Conservation (phyloP, 192 early-diverging fungal genomes). For the Coemansia sp. region DNA sequence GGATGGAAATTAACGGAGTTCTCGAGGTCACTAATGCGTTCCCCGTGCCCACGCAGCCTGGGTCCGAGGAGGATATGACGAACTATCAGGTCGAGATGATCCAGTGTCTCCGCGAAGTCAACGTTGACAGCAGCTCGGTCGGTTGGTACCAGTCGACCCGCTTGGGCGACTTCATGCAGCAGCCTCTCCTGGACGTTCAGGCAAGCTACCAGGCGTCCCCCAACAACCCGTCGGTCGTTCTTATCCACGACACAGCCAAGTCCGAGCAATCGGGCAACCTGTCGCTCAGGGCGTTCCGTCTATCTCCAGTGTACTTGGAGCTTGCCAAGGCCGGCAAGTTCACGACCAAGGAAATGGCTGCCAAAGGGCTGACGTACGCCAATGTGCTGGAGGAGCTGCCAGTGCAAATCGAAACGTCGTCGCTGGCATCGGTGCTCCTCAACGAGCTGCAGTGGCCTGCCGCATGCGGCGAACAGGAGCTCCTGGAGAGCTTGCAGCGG, state of each 20-base stretch:
- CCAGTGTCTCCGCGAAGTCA: constrained; percentile 86
- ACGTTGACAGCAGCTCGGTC: constrained; percentile 94
- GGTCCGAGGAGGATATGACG: constrained; percentile 61
- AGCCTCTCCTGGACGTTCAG: constrained; percentile 87
- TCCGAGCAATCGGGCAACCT: constrained; percentile 83
- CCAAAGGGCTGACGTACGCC: constrained; percentile 77
- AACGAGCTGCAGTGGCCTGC: constrained; percentile 63
- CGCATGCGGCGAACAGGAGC: constrained; percentile 11
- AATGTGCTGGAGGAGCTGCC: constrained; percentile 91
- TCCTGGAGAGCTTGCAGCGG: constrained; percentile 67
- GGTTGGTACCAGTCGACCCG: constrained; percentile 96
- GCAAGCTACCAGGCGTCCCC: constrained; percentile 87
- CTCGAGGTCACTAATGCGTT: constrained; percentile 93
- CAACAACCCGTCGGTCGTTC: constrained; percentile 77
- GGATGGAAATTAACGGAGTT: constrained; percentile 86
- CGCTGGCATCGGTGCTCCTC: constrained; percentile 76
- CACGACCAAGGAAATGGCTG: constrained; percentile 75
- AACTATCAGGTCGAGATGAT: constrained; percentile 96
- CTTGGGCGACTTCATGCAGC: constrained; percentile 86
- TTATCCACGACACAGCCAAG: constrained; percentile 90
- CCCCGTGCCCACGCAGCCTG: constrained; percentile 70
- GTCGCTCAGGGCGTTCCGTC: constrained; percentile 81
- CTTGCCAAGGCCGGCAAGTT: constrained; percentile 81
- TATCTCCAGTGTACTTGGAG: constrained; percentile 83
- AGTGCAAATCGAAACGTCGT: constrained; percentile 81